These are phyloP conservation scores for Saccharomyces kudriavzevii DNA, from an alignment of 805 yeast genomes.

Conservation along the genomic window DNA sequence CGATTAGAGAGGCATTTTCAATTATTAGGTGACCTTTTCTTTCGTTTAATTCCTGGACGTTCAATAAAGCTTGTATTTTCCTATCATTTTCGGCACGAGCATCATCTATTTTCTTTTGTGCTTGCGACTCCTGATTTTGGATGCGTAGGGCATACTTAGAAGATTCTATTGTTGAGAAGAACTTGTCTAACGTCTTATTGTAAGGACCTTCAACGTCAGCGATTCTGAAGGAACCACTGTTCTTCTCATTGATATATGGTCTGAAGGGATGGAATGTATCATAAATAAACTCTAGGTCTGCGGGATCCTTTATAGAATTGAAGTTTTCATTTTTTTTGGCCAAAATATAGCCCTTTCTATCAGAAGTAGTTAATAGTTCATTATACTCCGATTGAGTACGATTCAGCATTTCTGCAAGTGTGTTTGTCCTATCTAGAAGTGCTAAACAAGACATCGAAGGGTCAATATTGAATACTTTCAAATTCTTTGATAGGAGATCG, in stretches of 20 bases:
- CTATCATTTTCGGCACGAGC: slow-evolving; percentile 67
- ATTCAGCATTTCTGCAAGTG: slow-evolving; percentile 38
- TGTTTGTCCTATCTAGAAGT: slow-evolving; percentile 21
- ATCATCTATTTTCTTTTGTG: slow-evolving; percentile 61
- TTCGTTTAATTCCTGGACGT: slow-evolving; percentile 55
- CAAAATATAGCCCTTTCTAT: slow-evolving; percentile 53
- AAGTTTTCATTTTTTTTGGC: slow-evolving; percentile 50
- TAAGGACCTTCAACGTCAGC: slow-evolving; percentile 49
- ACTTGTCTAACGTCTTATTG: slow-evolving; percentile 72
- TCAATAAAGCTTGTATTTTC: slow-evolving; percentile 57
- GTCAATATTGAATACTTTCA: slow-evolving; percentile 40
- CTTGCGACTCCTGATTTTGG: slow-evolving; percentile 70
- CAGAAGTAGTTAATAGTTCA: slow-evolving; percentile 30
- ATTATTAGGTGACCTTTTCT: slow-evolving; percentile 69
- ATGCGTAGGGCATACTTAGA: slow-evolving; percentile 65
- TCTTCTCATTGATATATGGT: slow-evolving; percentile 38
- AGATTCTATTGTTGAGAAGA: slow-evolving; percentile 79
- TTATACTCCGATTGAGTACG: slow-evolving; percentile 40
- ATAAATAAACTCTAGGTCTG: slow-evolving; percentile 41
- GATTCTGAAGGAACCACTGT: slow-evolving; percentile 29
- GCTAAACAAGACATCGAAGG: slow-evolving; percentile 35
- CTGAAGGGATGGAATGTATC: slow-evolving; percentile 67
- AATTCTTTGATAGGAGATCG: slow-evolving; percentile 58
- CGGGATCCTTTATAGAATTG: slow-evolving; percentile 34
- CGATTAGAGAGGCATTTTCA: slow-evolving; percentile 59